A percentile compares a stretch with the other conserved stretches of the same genome.
Conservation (phyloP, 2,329 filamentous ascomycete genomes). For the Ophiostoma tasmaniense region DNA sequence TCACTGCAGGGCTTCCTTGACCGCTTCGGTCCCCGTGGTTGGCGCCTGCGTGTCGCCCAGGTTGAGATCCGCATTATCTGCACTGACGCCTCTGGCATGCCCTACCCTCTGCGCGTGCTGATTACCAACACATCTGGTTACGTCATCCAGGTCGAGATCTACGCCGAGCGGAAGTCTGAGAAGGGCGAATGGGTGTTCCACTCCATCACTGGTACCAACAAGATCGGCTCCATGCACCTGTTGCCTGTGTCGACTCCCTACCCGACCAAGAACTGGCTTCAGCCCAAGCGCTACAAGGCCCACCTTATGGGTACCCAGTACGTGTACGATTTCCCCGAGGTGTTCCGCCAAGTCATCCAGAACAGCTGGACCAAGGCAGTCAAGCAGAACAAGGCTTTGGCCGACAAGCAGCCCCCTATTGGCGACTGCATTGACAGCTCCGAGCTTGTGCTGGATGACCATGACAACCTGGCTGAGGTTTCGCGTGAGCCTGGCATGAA, state of each 20-base stretch:
- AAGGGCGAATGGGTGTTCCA: constrained; percentile 99
- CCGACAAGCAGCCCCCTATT: constrained; percentile 70
- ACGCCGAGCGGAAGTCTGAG: constrained; percentile 95
- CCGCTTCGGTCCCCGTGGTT: constrained; percentile 87
- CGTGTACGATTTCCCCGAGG: constrained; percentile 98
- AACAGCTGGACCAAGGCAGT: constrained; percentile 80
- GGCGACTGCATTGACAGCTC: constrained; percentile 91
- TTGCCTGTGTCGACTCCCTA: constrained; percentile 87
- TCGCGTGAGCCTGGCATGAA: constrained; percentile 93
- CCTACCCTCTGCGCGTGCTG: constrained; percentile 88
- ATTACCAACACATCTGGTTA: constrained; percentile 98
- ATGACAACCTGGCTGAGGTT: constrained; percentile 85
- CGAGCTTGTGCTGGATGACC: constrained; percentile 90
- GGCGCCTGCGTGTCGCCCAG: constrained; percentile 92
- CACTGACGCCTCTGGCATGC: constrained; percentile 75
- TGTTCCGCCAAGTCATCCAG: constrained; percentile 96
- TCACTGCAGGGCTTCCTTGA: constrained; percentile 92
- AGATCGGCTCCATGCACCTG: constrained; percentile 92
- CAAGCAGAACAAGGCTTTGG: constrained; percentile 63
- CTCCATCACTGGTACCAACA: constrained; percentile 88
- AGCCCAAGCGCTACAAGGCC: constrained; percentile 98
- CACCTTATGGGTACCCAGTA: constrained; percentile 99
- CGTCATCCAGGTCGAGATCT: constrained; percentile 95
- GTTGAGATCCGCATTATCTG: constrained; percentile 98
- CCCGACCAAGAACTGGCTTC: constrained; percentile 95